Percentiles rank a stretch among this genome's conserved stretches.
phyloP scores from a whole-genome alignment of 257 asterid genomes.

The Fraxinus excelsior region DNA sequence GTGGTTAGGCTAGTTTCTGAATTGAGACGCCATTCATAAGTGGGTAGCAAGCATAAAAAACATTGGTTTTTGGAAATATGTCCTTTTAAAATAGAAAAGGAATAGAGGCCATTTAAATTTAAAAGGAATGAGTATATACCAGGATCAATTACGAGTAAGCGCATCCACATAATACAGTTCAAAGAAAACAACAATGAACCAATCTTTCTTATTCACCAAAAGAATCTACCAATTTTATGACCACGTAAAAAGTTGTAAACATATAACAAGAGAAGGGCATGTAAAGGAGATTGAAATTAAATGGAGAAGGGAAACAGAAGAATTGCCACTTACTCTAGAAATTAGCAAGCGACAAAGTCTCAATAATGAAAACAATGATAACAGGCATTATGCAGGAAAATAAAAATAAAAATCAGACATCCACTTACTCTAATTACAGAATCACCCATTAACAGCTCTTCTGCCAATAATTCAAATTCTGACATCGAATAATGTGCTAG shows the following conservation, averaged over 20 bases:
- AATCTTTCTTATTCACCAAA: background rate
- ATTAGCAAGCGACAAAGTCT: background rate
- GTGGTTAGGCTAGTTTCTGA: background rate
- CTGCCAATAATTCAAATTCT: slow-evolving; percentile 94
- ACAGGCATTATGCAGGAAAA: slow-evolving; percentile 11
- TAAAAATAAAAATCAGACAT: slow-evolving; percentile 15
- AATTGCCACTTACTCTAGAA: background rate
- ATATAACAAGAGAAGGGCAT: background rate
- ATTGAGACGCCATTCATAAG: background rate
- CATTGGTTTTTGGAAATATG: background rate
- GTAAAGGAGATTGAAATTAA: background rate
- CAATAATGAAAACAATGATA: slow-evolving; percentile 8
- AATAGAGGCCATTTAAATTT: background rate
- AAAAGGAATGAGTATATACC: background rate
- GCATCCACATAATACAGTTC: background rate
- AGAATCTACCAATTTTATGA: background rate
- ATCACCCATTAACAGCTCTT: slow-evolving; percentile 96
- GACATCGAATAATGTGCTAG: slow-evolving; percentile 93
- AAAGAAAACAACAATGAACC: background rate
- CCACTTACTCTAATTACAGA: slow-evolving; percentile 74
- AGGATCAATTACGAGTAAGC: background rate
- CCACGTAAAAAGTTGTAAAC: background rate
- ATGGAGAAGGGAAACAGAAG: background rate
- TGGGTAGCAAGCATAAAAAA: background rate
- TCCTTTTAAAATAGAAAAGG: background rate